Evolutionary conservation across 192 early-diverging fungal species (phyloP).

Genomic region (Glomus cerebriforme): DNA sequence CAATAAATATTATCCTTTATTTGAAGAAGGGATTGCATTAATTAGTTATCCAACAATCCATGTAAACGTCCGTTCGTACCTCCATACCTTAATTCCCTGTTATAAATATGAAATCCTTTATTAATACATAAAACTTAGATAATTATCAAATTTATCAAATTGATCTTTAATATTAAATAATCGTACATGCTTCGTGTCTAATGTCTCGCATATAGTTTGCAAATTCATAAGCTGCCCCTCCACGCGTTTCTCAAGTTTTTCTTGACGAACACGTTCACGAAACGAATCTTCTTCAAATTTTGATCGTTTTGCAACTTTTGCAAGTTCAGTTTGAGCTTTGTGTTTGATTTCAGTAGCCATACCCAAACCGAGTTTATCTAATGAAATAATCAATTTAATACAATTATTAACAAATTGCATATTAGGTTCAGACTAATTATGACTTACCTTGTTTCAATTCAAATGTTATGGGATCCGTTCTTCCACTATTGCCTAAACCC

Average conservation of each 20-base stretch:
- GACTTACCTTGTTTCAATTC: constrained; percentile 25
- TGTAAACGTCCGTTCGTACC: background rate
- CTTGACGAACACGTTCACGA: constrained; percentile 32
- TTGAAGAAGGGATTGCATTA: background rate
- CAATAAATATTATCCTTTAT: constrained; percentile 23
- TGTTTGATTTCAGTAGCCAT: constrained; percentile 40
- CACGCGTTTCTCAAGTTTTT: constrained; percentile 28
- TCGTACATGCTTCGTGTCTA: constrained; percentile 38
- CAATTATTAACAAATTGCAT: background rate
- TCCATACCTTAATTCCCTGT: constrained; percentile 10
- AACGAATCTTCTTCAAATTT: constrained; percentile 39
- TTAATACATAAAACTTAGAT: background rate
- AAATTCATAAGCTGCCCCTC: constrained; percentile 31
- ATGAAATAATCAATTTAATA: background rate
- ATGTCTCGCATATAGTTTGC: constrained; percentile 36
- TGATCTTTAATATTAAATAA: background rate
- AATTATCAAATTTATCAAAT: background rate
- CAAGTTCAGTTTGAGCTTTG: constrained; percentile 21
- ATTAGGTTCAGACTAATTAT: background rate
- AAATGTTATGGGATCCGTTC: constrained; percentile 15
- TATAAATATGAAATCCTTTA: background rate
- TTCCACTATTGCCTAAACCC: constrained; percentile 33
- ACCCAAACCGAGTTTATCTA: constrained; percentile 44
- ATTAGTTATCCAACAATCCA: background rate
- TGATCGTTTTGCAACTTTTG: constrained; percentile 26